Evolutionary conservation across 306 rosid genomes (phyloP).

Genomic region (Gillenia trifoliata): DNA sequence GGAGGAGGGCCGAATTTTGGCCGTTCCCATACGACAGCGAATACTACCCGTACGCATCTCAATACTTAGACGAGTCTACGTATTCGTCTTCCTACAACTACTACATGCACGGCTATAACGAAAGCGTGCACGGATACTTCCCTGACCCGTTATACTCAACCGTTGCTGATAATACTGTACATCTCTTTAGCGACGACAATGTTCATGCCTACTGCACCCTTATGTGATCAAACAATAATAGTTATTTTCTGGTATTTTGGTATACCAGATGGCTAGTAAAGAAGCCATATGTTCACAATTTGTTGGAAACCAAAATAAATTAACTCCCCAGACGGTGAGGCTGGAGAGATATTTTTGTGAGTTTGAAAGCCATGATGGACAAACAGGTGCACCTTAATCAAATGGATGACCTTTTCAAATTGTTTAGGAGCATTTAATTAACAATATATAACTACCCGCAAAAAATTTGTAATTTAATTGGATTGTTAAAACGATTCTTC

Average conservation of each 20-base stretch:
- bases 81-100: conserved; percentile 58
- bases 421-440: no score
- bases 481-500: no score
- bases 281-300: conserved; percentile 20
- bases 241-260: conserved; percentile 29
- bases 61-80: conserved; percentile 58
- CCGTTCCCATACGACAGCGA: conserved; percentile 75
- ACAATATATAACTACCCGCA: no score
- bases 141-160: conserved; percentile 58
- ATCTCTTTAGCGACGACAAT: conserved; percentile 74
- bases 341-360: conserved; percentile 21
- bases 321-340: conserved; percentile 37
- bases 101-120: conserved; percentile 58
- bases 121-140: conserved; percentile 55
- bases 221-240: conserved; percentile 33
- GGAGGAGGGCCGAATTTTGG: conserved; percentile 76
- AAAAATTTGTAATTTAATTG: no score
- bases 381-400: no score
- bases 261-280: conserved; percentile 45
- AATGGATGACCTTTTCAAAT: no score
- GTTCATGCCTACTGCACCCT: conserved; percentile 62
- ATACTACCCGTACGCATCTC: conserved; percentile 56
- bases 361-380: conserved; percentile 14
- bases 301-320: conserved; percentile 40
- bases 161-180: conserved; percentile 51